Percentiles rank a stretch among this genome's conserved stretches.
Evolutionary conservation across 2,329 filamentous ascomycete genomes (phyloP).

Genomic region (Cordyceps cateniannulata): DNA sequence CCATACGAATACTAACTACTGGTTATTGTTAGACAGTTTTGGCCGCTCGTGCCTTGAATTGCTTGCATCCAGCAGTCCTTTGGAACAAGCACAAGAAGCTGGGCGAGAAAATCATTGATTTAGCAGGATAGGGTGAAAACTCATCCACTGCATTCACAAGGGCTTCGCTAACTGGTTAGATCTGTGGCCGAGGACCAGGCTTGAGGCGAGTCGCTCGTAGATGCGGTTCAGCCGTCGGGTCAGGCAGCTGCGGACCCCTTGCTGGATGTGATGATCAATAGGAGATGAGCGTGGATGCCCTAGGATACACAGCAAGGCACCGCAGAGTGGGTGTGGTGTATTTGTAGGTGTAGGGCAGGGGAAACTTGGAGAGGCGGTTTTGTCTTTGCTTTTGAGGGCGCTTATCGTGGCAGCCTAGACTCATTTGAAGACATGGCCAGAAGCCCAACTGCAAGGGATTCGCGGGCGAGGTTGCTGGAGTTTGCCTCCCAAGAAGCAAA

Average conservation of each 20-base stretch:
- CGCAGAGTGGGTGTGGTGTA: not conserved
- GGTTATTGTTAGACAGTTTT: too few species aligned
- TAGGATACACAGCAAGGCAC: not conserved
- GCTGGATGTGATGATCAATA: not conserved
- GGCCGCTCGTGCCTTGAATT: too few species aligned
- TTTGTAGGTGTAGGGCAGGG: not conserved
- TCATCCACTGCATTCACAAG: too few species aligned
- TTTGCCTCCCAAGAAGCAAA: not conserved
- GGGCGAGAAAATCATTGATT: too few species aligned
- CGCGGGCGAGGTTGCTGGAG: not conserved
- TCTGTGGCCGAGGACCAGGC: not conserved
- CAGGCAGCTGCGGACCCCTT: not conserved
- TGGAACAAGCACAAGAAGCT: too few species aligned
- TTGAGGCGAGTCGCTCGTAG: not conserved
- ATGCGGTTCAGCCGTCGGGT: not conserved
- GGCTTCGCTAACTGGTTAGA: not conserved
- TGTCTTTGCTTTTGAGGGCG: not conserved
- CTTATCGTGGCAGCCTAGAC: slow-evolving; percentile 6
- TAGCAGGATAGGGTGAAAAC: too few species aligned
- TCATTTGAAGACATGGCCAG: too few species aligned
- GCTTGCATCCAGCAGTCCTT: too few species aligned
- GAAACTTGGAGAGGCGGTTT: not conserved
- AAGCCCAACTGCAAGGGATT: not conserved
- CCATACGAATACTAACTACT: too few species aligned
- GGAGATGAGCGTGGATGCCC: slow-evolving; percentile 6